A percentile compares a stretch with the other conserved stretches of the same genome.
Conservation (phyloP, 371 early-diverging fungal species). For the Mortierella sp. region DNA sequence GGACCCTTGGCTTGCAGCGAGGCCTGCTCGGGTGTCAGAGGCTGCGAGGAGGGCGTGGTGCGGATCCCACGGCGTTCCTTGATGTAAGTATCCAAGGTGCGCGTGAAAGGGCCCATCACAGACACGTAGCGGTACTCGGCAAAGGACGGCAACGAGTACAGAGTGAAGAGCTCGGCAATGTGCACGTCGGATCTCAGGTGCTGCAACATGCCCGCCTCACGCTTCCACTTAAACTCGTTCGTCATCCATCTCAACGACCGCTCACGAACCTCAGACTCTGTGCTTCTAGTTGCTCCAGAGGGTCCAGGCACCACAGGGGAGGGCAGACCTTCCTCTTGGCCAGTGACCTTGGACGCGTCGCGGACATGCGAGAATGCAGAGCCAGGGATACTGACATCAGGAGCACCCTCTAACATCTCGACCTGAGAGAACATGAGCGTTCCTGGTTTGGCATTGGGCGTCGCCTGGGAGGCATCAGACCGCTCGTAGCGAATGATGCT, state of each 20-base stretch:
- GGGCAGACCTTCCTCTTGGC: slow-evolving; percentile 29
- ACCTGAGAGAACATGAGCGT: slow-evolving; percentile 51
- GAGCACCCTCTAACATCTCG: slow-evolving; percentile 36
- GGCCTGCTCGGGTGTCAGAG: slow-evolving; percentile 1
- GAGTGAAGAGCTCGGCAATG: slow-evolving; percentile 36
- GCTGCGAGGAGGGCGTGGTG: background rate
- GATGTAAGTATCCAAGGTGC: slow-evolving; percentile 46
- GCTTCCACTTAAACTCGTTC: slow-evolving; percentile 53
- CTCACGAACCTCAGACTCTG: slow-evolving; percentile 42
- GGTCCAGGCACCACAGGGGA: slow-evolving; percentile 43
- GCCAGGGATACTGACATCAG: slow-evolving; percentile 31
- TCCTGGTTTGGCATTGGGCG: slow-evolving; percentile 35
- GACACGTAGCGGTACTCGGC: slow-evolving; percentile 54
- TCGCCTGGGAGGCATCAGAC: slow-evolving; percentile 36
- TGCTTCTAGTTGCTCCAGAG: slow-evolving; percentile 22
- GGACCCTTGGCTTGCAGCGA: slow-evolving; percentile 15
- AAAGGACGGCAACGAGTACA: slow-evolving; percentile 39
- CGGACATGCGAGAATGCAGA: slow-evolving; percentile 52
- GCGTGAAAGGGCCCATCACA: slow-evolving; percentile 44
- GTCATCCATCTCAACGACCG: slow-evolving; percentile 51
- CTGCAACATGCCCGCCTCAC: slow-evolving; percentile 56
- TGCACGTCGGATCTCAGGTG: slow-evolving; percentile 40
- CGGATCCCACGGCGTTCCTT: slow-evolving; percentile 18
- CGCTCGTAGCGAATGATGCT: slow-evolving; percentile 53
- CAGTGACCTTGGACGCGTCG: slow-evolving; percentile 37